phyloP scores from a whole-genome alignment of 306 rosid genomes.

The Medicago arabica region DNA sequence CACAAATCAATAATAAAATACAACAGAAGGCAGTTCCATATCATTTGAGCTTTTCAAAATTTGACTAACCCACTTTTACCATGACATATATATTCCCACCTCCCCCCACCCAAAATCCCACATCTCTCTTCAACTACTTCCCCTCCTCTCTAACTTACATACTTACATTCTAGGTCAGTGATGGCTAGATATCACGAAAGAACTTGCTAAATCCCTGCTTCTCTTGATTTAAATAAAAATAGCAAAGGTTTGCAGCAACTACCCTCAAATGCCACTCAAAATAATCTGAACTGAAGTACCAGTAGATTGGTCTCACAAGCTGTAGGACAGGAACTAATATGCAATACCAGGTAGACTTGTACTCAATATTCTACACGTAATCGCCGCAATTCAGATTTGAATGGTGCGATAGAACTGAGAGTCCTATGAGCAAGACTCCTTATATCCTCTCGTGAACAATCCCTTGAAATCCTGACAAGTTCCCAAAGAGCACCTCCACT shows the following conservation, averaged over 20 bases:
- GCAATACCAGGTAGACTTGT: conserved; percentile 15
- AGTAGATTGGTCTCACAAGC: conserved; percentile 40
- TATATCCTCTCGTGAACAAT: conserved; percentile 95
- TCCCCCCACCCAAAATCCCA: conserved; percentile 39
- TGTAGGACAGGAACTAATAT: conserved; percentile 25
- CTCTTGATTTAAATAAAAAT: conserved; percentile 47
- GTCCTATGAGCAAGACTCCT: conserved; percentile 85
- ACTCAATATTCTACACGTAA: conserved; percentile 72
- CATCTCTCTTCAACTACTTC: conserved; percentile 32
- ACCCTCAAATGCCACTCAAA: conserved; percentile 14
- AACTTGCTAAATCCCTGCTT: conserved; percentile 50
- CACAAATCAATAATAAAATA: conserved; percentile 55
- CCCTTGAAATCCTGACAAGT: conserved; percentile 92
- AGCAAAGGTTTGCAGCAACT: conserved; percentile 41
- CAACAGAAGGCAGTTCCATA: conserved; percentile 42
- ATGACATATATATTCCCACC: too few species aligned
- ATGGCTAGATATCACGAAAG: conserved; percentile 36
- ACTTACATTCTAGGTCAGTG: conserved; percentile 40
- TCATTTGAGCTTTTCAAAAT: conserved; percentile 35
- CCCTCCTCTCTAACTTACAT: conserved; percentile 29
- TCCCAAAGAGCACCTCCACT: conserved; percentile 99
- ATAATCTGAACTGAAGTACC: conserved; percentile 25
- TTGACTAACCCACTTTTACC: conserved; percentile 35
- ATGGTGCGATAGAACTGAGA: conserved; percentile 68
- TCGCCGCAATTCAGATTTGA: conserved; percentile 82